These are phyloP conservation scores for Cyberlindnera petersonii DNA, from an alignment of 805 yeast genomes.

Conservation along the genomic window DNA sequence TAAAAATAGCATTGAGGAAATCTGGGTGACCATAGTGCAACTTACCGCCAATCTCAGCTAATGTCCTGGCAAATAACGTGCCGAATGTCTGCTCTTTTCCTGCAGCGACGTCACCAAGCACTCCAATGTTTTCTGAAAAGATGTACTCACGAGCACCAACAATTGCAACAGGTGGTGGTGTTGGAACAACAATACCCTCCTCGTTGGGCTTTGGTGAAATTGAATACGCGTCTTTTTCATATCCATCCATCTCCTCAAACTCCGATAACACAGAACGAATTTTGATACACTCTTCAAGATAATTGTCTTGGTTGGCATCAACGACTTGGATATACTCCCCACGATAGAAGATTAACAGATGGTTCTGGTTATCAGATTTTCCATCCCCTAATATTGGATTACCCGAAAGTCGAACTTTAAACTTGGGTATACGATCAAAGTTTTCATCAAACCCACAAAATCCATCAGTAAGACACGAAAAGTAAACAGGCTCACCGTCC, in stretches of 20 bases:
- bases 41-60: slow-evolving; percentile 79
- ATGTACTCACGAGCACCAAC: slow-evolving; percentile 94
- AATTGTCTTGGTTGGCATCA: slow-evolving; percentile 96
- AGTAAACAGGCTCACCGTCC: slow-evolving; percentile 34
- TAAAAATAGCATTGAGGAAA: slow-evolving; percentile 66
- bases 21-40: slow-evolving; percentile 88
- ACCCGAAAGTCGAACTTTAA: slow-evolving; percentile 76
- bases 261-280: slow-evolving; percentile 84
- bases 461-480: slow-evolving; percentile 68
- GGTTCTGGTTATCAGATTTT: slow-evolving; percentile 92
- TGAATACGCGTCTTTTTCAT: slow-evolving; percentile 47
- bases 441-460: slow-evolving; percentile 49
- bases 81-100: slow-evolving; percentile 89
- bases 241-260: slow-evolving; percentile 73
- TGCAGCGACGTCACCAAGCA: slow-evolving; percentile 82
- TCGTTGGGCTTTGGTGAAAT: slow-evolving; percentile 48
- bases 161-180: slow-evolving; percentile 87
- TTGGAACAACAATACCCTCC: no score
- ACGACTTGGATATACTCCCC: slow-evolving; percentile 94
- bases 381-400: slow-evolving; percentile 97
- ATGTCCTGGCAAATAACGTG: slow-evolving; percentile 75
- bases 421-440: slow-evolving; percentile 57
- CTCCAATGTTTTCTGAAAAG: slow-evolving; percentile 80
- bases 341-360: slow-evolving; percentile 77
- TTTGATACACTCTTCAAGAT: slow-evolving; percentile 89